Conservation (phyloP, 1,139 yeast species). For the Protomyces inouyei region DNA sequence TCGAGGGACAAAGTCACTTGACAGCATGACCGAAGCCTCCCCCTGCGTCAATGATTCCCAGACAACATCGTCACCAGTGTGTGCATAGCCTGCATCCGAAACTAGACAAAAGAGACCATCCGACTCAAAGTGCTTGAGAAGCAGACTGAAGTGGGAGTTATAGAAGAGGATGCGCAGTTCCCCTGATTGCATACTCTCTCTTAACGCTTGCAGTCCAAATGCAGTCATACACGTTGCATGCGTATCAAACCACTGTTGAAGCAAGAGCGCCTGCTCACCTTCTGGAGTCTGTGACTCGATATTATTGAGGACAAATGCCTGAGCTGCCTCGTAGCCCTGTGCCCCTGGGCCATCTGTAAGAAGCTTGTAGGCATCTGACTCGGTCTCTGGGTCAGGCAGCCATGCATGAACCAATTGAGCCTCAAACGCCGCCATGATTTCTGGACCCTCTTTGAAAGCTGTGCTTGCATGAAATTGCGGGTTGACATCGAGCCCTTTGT, state of each 20-base stretch:
- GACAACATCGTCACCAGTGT: constrained; percentile 57
- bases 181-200: constrained; percentile 45
- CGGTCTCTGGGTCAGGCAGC: constrained; percentile 42
- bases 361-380: constrained; percentile 36
- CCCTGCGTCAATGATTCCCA: constrained; percentile 53
- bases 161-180: constrained; percentile 67
- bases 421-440: constrained; percentile 47
- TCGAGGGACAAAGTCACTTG: not conserved
- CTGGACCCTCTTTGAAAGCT: constrained; percentile 43
- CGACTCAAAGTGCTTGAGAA: constrained; percentile 49
- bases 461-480: constrained; percentile 68
- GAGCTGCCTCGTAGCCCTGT: constrained; percentile 7
- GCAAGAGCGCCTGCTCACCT: not conserved
- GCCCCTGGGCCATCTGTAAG: constrained; percentile 37
- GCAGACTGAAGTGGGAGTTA: constrained; percentile 77
- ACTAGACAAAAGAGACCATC: constrained; percentile 57
- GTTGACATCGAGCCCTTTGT: constrained; percentile 68
- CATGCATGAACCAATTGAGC: constrained; percentile 52
- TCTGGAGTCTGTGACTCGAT: not conserved
- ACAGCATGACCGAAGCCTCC: constrained; percentile 33
- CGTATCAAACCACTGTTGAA: constrained; percentile 43
- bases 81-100: constrained; percentile 67
- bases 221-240: constrained; percentile 53
- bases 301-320: constrained; percentile 3
- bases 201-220: constrained; percentile 51